Evolutionary conservation across 2,329 filamentous ascomycete genomes (phyloP).

Genomic region (Bipolaris cookei): DNA sequence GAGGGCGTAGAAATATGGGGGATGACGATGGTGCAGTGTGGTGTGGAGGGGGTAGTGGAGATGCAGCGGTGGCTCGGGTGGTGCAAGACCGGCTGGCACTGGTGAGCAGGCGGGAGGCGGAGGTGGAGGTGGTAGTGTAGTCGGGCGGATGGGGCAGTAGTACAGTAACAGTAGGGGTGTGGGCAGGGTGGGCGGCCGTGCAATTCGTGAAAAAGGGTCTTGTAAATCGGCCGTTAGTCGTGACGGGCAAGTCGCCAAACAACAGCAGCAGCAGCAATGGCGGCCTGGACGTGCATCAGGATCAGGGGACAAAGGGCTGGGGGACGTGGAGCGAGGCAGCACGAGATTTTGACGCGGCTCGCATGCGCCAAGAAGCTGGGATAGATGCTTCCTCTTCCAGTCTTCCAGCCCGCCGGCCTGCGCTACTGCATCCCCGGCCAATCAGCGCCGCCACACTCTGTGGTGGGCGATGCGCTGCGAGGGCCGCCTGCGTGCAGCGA

Average conservation of each 20-base stretch:
- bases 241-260: conserved; percentile 9
- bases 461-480: conserved; percentile 22
- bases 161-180: not conserved
- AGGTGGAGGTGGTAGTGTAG: too few relatives aligned
- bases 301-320: conserved; percentile 15
- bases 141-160: too few relatives aligned
- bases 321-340: conserved; percentile 15
- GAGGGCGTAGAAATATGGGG: not conserved
- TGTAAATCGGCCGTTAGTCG: conserved; percentile 18
- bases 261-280: conserved; percentile 8
- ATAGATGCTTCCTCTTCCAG: conserved; percentile 16
- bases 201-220: not conserved
- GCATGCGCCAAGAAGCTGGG: conserved; percentile 22
- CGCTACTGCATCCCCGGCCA: conserved; percentile 26
- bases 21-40: conserved; percentile 1
- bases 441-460: conserved; percentile 7
- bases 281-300: conserved; percentile 12
- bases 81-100: conserved; percentile 17
- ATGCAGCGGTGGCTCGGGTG: conserved; percentile 10
- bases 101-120: not conserved
- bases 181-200: not conserved
- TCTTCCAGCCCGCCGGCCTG: conserved; percentile 21
- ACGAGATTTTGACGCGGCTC: conserved; percentile 27
- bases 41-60: conserved; percentile 12
- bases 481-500: conserved; percentile 9